Evolutionary conservation across 306 rosid genomes (phyloP).

Genomic region (Elaeagnus macrophylla): DNA sequence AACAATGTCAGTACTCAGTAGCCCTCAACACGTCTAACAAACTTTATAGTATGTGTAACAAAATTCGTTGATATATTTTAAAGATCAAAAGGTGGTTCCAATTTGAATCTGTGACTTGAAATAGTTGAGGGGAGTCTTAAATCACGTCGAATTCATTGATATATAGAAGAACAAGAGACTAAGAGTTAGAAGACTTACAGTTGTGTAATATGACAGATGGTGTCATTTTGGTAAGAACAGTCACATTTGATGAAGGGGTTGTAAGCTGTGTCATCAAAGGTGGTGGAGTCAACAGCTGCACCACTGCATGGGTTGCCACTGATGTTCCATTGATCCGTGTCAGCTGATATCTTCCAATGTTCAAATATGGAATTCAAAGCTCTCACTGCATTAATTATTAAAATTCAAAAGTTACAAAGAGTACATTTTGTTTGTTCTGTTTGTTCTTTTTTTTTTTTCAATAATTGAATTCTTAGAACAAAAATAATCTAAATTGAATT

Average conservation of each 20-base stretch:
- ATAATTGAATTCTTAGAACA: no score
- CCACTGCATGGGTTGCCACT: slow-evolving; percentile 71
- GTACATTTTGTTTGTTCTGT: neutral
- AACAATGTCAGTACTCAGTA: neutral
- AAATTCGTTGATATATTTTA: neutral
- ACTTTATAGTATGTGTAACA: no score
- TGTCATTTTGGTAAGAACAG: slow-evolving; percentile 28
- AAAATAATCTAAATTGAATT: no score
- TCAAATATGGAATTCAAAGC: slow-evolving; percentile 49
- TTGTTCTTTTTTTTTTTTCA: no score
- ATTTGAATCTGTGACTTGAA: no score
- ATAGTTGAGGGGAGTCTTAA: no score
- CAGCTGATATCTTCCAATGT: slow-evolving; percentile 37
- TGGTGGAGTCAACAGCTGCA: slow-evolving; percentile 28
- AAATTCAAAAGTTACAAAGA: neutral
- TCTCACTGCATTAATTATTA: slow-evolving; percentile 28
- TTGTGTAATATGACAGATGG: slow-evolving; percentile 51
- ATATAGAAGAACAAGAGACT: no score
- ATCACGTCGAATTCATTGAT: no score
- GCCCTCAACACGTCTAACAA: no score
- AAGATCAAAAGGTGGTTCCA: neutral
- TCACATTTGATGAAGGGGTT: slow-evolving; percentile 67
- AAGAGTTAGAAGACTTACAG: slow-evolving; percentile 33
- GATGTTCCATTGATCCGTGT: slow-evolving; percentile 40
- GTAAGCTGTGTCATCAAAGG: slow-evolving; percentile 4